These are phyloP conservation scores for Magnaporthiopsis incrustans DNA, from an alignment of 2,329 filamentous ascomycete genomes.

Conservation along the genomic window DNA sequence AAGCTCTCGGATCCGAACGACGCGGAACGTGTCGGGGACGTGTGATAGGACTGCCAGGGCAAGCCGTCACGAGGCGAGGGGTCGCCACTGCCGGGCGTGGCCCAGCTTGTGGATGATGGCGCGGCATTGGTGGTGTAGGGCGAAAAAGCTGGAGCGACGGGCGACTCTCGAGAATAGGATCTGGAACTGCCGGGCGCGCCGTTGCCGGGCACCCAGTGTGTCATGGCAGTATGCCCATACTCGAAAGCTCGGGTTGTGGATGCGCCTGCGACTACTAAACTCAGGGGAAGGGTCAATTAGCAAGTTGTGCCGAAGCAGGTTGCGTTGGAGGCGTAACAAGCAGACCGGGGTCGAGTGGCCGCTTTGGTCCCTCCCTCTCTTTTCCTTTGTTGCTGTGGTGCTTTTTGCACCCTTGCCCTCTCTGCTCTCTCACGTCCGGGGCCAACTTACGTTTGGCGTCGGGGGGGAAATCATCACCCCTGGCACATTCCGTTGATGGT, in stretches of 20 bases:
- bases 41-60: conserved; percentile 33
- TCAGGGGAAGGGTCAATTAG: background rate
- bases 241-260: conserved; percentile 27
- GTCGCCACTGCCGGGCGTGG: conserved; percentile 25
- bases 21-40: conserved; percentile 34
- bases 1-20: conserved; percentile 39
- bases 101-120: conserved; percentile 32
- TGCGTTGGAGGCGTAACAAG: background rate
- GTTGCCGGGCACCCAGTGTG: conserved; percentile 39
- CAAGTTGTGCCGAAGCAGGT: background rate
- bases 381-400: background rate
- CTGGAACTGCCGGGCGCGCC: conserved; percentile 32
- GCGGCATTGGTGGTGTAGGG: conserved; percentile 37
- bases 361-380: background rate
- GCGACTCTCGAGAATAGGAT: conserved; percentile 40
- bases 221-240: conserved; percentile 29
- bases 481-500: conserved; percentile 30
- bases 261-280: conserved; percentile 26
- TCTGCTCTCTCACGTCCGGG: background rate
- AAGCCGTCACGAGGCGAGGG: conserved; percentile 34
- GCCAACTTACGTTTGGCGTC: conserved; percentile 35
- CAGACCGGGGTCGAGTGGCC: background rate
- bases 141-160: conserved; percentile 41
- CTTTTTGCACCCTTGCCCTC: background rate
- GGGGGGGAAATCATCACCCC: conserved; percentile 27